Evolutionary conservation across 441 rosid species (phyloP), one percentile per base, ranked within the genome.

Genomic region (Bocquillonia castaneifolia): DNA sequence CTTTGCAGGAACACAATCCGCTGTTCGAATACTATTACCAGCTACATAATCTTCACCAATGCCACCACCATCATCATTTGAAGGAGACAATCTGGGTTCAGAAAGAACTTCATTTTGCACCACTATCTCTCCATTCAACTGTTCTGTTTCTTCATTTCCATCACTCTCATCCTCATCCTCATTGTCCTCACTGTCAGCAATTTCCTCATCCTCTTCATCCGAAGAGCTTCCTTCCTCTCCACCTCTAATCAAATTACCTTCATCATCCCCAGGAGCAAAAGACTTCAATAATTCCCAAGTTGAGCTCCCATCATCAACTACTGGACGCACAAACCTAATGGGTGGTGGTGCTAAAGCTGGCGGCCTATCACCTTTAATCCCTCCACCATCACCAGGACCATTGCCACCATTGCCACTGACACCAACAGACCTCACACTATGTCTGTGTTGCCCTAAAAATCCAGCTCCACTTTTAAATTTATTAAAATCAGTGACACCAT

Each of bases 261-360:
- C 61, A 55, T 59, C 66, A 23, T 62, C 74, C 15, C 44, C 67
- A 22, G 77, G 79, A 64, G 77, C 73, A 53, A 79, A 79, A 1
- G 79, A 79, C 23, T 56, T 69, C 70, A 75, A 15, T 40, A 79
- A 39, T 39, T 72, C 79, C 77, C 76, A 72, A 59, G 76, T 74
- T 17, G 81, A 64, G 59, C 71, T 64, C 66, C 23, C 50, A 67
- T 64, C 13, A 65, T 79, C 82, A 37, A 67, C 72, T 6, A 65
- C 61, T 5, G 63, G 23, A n/a, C 40, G 57, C 55, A 47, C 34
- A 51, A 66, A 28, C 70, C 22, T 72, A 28, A 26, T 66, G n/a
- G 74, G 70, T 6, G 64, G 68, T 10, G 78, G 80, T 56, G 65
- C 42, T 37, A 79, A 44, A 52, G 63, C 48, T 28, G 69, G 53